phyloP scores from a whole-genome alignment of 2,329 filamentous ascomycete species.

The Fusarium dimerum region DNA sequence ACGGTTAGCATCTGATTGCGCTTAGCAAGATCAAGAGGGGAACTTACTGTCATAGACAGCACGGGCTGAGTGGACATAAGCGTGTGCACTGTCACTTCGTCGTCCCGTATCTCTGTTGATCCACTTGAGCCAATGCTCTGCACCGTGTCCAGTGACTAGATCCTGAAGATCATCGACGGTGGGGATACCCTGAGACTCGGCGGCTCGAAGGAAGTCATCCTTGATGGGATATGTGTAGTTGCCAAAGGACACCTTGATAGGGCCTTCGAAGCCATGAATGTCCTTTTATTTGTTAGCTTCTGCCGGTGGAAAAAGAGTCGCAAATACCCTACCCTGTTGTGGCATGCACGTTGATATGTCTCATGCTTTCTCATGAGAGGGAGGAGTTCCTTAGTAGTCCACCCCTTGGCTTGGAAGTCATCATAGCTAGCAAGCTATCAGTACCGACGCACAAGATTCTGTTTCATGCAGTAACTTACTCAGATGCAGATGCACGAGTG shows the following conservation, averaged over 20 bases:
- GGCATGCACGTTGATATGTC: conserved; percentile 69
- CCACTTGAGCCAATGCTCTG: conserved; percentile 85
- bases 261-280: conserved; percentile 75
- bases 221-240: conserved; percentile 82
- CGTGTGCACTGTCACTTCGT: conserved; percentile 75
- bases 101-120: conserved; percentile 65
- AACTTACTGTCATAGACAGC: conserved; percentile 57
- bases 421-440: conserved; percentile 40
- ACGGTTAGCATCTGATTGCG: background rate
- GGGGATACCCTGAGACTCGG: conserved; percentile 72
- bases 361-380: conserved; percentile 81
- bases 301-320: background rate
- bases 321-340: conserved; percentile 44
- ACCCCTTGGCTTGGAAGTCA: conserved; percentile 78
- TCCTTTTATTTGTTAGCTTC: conserved; percentile 36
- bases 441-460: background rate
- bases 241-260: conserved; percentile 80
- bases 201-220: conserved; percentile 75
- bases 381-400: conserved; percentile 73
- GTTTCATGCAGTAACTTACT: conserved; percentile 7
- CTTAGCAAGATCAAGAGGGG: background rate
- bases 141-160: conserved; percentile 66
- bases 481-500: conserved; percentile 30
- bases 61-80: conserved; percentile 75
- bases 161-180: conserved; percentile 77